Evolutionary conservation across 495 filamentous ascomycete genomes (phyloP).

Genomic region (Xylaria grammica): DNA sequence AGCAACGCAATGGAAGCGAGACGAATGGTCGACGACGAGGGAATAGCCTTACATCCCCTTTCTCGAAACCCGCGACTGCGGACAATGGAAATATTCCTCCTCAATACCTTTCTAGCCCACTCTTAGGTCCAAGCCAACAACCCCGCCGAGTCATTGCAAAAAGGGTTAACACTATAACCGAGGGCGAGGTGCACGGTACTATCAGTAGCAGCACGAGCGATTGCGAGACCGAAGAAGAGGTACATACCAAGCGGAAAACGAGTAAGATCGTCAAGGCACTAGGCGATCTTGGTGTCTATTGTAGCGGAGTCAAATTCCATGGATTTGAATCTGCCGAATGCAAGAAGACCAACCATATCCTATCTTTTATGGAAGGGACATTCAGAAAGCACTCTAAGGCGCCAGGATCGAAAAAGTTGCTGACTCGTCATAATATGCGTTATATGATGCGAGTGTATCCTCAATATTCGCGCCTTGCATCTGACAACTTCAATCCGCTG

Average conservation of each 20-base stretch:
- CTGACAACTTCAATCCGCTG: slow-evolving; percentile 90
- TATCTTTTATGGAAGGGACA: slow-evolving; percentile 86
- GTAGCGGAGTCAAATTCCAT: slow-evolving; percentile 81
- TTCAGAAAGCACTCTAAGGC: slow-evolving; percentile 79
- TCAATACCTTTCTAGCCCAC: slow-evolving; percentile 64
- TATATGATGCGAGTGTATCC: slow-evolving; percentile 96
- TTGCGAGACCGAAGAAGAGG: slow-evolving; percentile 61
- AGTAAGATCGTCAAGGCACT: slow-evolving; percentile 87
- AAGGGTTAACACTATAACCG: slow-evolving; percentile 54
- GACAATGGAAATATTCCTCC: slow-evolving; percentile 60
- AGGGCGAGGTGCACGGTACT: slow-evolving; percentile 55
- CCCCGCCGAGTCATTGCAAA: slow-evolving; percentile 37
- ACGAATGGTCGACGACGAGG: slow-evolving; percentile 64
- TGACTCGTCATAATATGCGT: slow-evolving; percentile 87
- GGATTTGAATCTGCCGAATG: slow-evolving; percentile 77
- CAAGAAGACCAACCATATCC: slow-evolving; percentile 87
- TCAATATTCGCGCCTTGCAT: slow-evolving; percentile 74
- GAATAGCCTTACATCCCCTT: slow-evolving; percentile 81
- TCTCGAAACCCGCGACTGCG: slow-evolving; percentile 59
- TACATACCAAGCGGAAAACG: slow-evolving; percentile 66
- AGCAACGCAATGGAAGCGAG: slow-evolving; percentile 43
- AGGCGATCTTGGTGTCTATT: slow-evolving; percentile 88
- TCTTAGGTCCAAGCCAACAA: slow-evolving; percentile 45
- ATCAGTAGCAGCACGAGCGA: slow-evolving; percentile 61
- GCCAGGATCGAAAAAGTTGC: slow-evolving; percentile 69